These are phyloP conservation scores for Pythium monospermum DNA, from an alignment of 352 stramenopile species.

Conservation along the genomic window DNA sequence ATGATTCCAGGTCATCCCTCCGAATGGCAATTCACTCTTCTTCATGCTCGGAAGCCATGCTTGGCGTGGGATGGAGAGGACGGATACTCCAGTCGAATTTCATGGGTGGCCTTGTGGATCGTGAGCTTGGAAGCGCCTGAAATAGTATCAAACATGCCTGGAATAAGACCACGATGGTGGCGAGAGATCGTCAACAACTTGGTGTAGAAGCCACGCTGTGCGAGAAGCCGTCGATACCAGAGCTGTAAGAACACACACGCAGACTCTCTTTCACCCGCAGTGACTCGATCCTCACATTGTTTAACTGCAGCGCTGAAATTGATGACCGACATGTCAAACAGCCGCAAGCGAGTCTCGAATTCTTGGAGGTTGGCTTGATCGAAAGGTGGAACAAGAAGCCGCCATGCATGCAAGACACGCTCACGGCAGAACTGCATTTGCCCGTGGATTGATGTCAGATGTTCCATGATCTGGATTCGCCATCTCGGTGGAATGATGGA, in stretches of 20 bases:
- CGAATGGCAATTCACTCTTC: too few relatives aligned
- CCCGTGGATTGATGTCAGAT: conserved; percentile 29
- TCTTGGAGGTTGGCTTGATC: conserved; percentile 28
- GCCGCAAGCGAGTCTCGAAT: conserved; percentile 34
- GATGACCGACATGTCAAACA: conserved; percentile 27
- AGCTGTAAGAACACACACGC: conserved; percentile 41
- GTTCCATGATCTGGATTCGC: conserved; percentile 31
- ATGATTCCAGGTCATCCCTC: too few relatives aligned
- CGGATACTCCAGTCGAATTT: conserved; percentile 46
- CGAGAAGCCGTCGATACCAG: conserved; percentile 37
- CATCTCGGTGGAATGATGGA: conserved; percentile 32
- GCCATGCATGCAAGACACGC: conserved; percentile 29
- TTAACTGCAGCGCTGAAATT: conserved; percentile 23
- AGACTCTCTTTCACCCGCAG: conserved; percentile 23
- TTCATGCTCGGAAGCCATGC: conserved; percentile 12
- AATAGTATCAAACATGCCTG: conserved; percentile 64
- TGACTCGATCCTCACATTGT: conserved; percentile 29
- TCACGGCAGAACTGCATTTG: conserved; percentile 36
- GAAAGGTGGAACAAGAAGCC: conserved; percentile 41
- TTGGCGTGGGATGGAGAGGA: conserved; percentile 11
- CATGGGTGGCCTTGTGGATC: conserved; percentile 13
- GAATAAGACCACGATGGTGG: conserved; percentile 45
- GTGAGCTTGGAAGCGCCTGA: conserved; percentile 38
- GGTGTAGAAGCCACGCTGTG: conserved; percentile 52
- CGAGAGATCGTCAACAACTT: conserved; percentile 35